phyloP scores from a whole-genome alignment of 1,139 yeast species.

The Saccharomyces uvarum region DNA sequence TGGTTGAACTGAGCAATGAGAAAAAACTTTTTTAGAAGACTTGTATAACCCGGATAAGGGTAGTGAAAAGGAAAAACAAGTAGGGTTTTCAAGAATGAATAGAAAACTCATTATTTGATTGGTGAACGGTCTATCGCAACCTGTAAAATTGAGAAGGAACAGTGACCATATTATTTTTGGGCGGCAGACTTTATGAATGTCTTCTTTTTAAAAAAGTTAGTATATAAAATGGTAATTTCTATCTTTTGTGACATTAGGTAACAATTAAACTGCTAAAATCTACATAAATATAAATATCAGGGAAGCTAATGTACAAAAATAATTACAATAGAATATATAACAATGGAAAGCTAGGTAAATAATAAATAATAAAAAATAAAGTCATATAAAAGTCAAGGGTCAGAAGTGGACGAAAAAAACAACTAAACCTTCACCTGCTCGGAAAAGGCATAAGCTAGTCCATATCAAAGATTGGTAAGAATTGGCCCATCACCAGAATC shows the following conservation, averaged over 20 bases:
- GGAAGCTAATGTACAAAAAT: neutral
- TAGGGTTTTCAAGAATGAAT: too few relatives aligned
- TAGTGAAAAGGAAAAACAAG: too few relatives aligned
- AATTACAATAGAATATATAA: neutral
- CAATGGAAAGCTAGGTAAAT: neutral
- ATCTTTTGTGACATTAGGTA: too few relatives aligned
- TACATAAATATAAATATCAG: neutral
- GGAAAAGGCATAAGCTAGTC: constrained; percentile 2
- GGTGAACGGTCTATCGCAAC: too few relatives aligned
- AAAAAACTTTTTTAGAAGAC: neutral
- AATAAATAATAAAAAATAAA: neutral
- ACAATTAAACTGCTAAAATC: neutral
- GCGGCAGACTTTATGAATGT: too few relatives aligned
- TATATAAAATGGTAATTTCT: too few relatives aligned
- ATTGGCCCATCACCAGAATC: constrained; percentile 87
- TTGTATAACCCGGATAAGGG: too few relatives aligned
- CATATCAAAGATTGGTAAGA: constrained; percentile 52
- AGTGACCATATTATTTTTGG: too few relatives aligned
- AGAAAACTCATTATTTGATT: too few relatives aligned
- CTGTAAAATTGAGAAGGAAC: too few relatives aligned
- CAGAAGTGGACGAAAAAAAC: neutral
- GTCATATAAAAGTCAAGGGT: neutral
- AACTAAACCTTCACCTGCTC: neutral
- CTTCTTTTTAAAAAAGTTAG: too few relatives aligned
- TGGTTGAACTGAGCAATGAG: neutral